Percentiles rank a stretch among this genome's conserved stretches.
Conservation (phyloP, 257 asterid genomes). For the Scutellaria galericulata region DNA sequence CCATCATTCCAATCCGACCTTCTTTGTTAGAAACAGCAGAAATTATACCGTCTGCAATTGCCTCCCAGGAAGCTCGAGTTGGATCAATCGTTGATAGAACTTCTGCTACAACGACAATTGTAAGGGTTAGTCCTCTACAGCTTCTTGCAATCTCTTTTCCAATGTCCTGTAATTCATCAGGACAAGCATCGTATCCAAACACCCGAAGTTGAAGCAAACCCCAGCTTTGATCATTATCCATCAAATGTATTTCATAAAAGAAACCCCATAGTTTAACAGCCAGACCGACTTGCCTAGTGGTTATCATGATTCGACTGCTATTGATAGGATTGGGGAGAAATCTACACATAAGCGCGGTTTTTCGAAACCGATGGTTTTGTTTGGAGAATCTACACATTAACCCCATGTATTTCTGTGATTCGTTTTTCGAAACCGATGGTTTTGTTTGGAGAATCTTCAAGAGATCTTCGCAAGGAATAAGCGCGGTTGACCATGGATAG, state of each 20-base stretch:
- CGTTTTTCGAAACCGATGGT: constrained; percentile 11
- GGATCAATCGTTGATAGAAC: neutral
- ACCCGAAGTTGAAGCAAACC: too few species aligned
- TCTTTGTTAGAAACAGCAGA: neutral
- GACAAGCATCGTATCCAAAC: too few species aligned
- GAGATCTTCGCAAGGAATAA: neutral
- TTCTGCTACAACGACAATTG: neutral
- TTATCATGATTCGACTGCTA: neutral
- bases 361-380: constrained; percentile 16
- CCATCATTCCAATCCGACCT: neutral
- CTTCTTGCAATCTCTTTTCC: neutral
- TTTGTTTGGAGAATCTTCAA: neutral
- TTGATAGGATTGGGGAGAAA: neutral
- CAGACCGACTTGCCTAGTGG: too few species aligned
- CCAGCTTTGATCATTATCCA: too few species aligned
- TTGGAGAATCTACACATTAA: neutral
- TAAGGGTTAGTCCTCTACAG: neutral
- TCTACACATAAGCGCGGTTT: too few species aligned
- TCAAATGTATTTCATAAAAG: too few species aligned
- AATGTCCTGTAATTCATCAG: too few species aligned
- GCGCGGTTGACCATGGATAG: neutral
- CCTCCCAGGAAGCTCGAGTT: constrained; percentile 2
- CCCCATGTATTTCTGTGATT: constrained; percentile 12
- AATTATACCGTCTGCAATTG: neutral
- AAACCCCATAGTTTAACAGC: too few species aligned